A percentile compares a stretch with the other conserved stretches of the same genome.
Conservation (phyloP, 2,329 filamentous ascomycete species). For the Verticillium albo-atrum region DNA sequence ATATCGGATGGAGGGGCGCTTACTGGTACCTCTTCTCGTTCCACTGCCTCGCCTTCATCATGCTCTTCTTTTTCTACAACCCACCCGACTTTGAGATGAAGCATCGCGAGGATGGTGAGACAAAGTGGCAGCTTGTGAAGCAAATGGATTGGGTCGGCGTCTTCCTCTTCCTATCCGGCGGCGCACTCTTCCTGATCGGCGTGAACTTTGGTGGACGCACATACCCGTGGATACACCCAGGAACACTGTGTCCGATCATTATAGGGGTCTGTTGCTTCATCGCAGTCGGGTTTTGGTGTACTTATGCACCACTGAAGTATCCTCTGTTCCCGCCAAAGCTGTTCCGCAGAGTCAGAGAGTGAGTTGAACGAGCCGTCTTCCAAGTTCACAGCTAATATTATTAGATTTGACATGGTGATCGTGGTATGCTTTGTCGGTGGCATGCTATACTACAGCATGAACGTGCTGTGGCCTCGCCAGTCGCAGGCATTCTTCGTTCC, state of each 20-base stretch:
- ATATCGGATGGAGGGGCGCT: constrained; percentile 14
- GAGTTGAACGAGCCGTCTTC: neutral
- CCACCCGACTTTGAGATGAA: constrained; percentile 30
- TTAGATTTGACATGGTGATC: constrained; percentile 22
- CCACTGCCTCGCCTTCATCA: constrained; percentile 14
- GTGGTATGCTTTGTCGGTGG: constrained; percentile 25
- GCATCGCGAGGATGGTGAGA: constrained; percentile 21
- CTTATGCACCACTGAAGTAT: constrained; percentile 19
- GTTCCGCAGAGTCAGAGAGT: constrained; percentile 21
- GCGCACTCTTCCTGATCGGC: constrained; percentile 21
- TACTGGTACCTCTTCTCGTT: constrained; percentile 18
- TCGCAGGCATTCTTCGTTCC: constrained; percentile 19
- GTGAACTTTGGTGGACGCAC: constrained; percentile 21
- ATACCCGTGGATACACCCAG: constrained; percentile 22
- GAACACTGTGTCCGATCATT: constrained; percentile 23
- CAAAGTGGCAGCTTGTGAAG: constrained; percentile 16
- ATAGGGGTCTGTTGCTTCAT: constrained; percentile 22
- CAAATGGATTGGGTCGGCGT: constrained; percentile 21
- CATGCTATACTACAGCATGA: constrained; percentile 26
- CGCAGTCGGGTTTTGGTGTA: constrained; percentile 22
- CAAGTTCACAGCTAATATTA: neutral
- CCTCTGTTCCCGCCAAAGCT: constrained; percentile 24
- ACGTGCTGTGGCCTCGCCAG: constrained; percentile 23
- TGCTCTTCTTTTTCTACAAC: constrained; percentile 24
- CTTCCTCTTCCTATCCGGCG: constrained; percentile 19